Base-by-base conservation (phyloP, 305 asterid genomes). In the Stenogyne calaminthoides region DNA sequence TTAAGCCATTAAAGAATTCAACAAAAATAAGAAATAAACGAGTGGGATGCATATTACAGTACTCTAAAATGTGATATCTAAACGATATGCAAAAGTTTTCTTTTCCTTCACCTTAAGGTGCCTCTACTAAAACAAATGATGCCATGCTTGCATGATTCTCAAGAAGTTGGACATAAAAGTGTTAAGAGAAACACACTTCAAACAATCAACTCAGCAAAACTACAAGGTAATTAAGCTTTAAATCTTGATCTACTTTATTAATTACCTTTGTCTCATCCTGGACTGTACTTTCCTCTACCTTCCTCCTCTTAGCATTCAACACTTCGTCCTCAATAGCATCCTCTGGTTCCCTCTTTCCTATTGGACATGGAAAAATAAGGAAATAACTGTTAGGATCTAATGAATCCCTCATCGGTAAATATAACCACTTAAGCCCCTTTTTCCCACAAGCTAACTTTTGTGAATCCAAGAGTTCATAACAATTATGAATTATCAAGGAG, bases 321-420 rank as follows among this genome's bases (percentile, higher is more conserved):
- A 72, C 64, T 57, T 69, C 75, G 78, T 82, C 84, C 78, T 80
- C 90, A 54, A 79, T 51, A 18, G 51, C 73, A 47, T 72, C 89
- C 76, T 84, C 96, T 2, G 91, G 88, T 68, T 83, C 94, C 76
- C 98, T 89, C 88, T 89, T 92, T 6, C 88, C 97, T 88, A 64
- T 70, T 40, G 19, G 1, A 36, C 29, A 64, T 52, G 9, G 3
- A n/a, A 52, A 15, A 77, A 25, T 25, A 63, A 25, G 34, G 22
- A 51, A 34, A 69, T 4, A 40, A 39, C 7, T 2, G 3, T 58
- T 58, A 58, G 10, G 42, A 58, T 58, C 20, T 58, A 25, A 19
- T 58, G 42, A 29, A 12, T 1, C 62, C 60, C 62, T 6, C 64
- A 58, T 20, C 29, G 64, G 15, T 56, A 54, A 18, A 54, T 51